These are phyloP conservation scores for Calonectria pseudoreteaudii DNA, from an alignment of 2,329 filamentous ascomycete genomes.

Conservation along the genomic window DNA sequence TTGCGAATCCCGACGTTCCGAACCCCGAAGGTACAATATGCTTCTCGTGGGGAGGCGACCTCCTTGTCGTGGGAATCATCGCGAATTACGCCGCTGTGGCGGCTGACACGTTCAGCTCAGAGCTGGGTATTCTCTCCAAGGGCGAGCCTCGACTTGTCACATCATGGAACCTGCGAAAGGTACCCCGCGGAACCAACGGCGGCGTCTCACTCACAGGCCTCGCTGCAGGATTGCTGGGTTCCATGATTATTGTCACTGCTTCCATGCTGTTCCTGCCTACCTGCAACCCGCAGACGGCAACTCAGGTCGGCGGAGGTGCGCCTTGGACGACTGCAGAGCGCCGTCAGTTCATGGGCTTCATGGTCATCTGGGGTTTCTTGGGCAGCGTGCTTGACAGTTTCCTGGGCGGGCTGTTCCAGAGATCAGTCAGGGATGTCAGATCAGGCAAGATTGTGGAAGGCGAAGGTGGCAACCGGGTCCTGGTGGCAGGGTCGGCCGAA, in stretches of 20 bases:
- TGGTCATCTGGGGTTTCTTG: slow-evolving; percentile 79
- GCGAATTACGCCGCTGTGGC: slow-evolving; percentile 92
- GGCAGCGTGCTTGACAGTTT: slow-evolving; percentile 91
- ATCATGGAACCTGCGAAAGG: slow-evolving; percentile 77
- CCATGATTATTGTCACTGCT: slow-evolving; percentile 75
- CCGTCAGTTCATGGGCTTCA: slow-evolving; percentile 61
- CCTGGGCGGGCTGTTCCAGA: slow-evolving; percentile 86
- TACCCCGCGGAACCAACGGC: slow-evolving; percentile 93
- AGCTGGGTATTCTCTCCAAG: slow-evolving; percentile 89
- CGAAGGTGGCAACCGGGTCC: slow-evolving; percentile 74
- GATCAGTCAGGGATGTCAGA: slow-evolving; percentile 85
- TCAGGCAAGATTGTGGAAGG: slow-evolving; percentile 92
- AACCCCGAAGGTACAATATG: slow-evolving; percentile 60
- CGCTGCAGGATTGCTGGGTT: slow-evolving; percentile 78
- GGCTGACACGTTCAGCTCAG: slow-evolving; percentile 94
- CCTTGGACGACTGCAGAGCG: slow-evolving; percentile 63
- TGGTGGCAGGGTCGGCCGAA: slow-evolving; percentile 55
- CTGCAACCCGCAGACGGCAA: slow-evolving; percentile 62
- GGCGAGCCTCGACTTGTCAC: slow-evolving; percentile 86
- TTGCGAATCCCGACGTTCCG: slow-evolving; percentile 47
- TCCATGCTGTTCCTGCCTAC: slow-evolving; percentile 77
- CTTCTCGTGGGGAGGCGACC: slow-evolving; percentile 71
- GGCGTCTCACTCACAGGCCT: slow-evolving; percentile 85
- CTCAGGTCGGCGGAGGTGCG: slow-evolving; percentile 54
- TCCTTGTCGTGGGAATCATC: slow-evolving; percentile 74